Percentiles rank a stretch among this genome's conserved stretches.
Conservation (phyloP, 2,329 filamentous ascomycete species). For the Phymatotrichopsis omnivora region DNA sequence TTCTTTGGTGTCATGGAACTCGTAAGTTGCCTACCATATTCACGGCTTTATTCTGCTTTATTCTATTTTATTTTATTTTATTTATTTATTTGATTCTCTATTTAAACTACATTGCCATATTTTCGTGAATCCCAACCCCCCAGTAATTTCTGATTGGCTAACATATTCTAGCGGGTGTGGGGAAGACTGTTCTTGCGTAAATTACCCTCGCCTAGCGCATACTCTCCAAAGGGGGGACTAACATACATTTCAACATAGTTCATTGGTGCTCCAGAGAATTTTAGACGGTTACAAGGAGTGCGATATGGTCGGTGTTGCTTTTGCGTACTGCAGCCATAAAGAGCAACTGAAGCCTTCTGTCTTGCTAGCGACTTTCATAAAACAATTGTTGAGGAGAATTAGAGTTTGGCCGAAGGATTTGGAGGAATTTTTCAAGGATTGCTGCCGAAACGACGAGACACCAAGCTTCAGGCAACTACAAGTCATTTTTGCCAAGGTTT, state of each 20-base stretch:
- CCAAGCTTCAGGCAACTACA: slow-evolving; percentile 3
- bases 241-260: not conserved
- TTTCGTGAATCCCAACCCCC: too few relatives aligned
- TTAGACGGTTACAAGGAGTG: not conserved
- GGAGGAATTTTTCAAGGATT: slow-evolving; percentile 2
- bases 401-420: not conserved
- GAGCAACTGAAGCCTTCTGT: not conserved
- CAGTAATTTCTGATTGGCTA: too few relatives aligned
- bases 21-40: too few relatives aligned
- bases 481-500: slow-evolving; percentile 5
- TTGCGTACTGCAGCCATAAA: slow-evolving; percentile 2
- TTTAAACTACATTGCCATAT: too few relatives aligned
- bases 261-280: slow-evolving; percentile 2
- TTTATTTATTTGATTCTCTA: too few relatives aligned
- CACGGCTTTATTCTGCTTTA: too few relatives aligned
- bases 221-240: not conserved
- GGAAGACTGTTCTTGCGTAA: slow-evolving; percentile 11
- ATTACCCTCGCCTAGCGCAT: too few relatives aligned
- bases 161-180: slow-evolving; percentile 2
- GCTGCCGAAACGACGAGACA: slow-evolving; percentile 6
- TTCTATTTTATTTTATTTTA: too few relatives aligned
- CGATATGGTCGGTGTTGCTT: not conserved
- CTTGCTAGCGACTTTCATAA: slow-evolving; percentile 8
- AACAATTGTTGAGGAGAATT: not conserved
- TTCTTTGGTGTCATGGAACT: slow-evolving; percentile 12